Evolutionary conservation across 2,329 filamentous ascomycete genomes (phyloP), one percentile per base, ranked within the genome.

Genomic region (Stachybotrys chartarum): DNA sequence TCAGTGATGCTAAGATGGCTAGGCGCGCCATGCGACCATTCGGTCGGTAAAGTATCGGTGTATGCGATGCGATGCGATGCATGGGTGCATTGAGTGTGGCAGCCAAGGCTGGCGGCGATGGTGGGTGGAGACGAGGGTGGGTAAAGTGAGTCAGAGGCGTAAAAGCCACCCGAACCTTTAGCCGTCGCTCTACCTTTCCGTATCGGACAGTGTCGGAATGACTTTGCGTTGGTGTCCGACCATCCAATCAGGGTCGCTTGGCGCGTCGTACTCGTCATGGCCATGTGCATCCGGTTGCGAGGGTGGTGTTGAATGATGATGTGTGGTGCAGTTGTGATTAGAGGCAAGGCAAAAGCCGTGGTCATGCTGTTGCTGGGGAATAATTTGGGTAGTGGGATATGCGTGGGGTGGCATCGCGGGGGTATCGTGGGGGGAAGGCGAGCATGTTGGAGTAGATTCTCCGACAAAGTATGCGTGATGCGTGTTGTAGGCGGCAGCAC

Each of bases 331-430:
- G 35, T 42, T 42, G 35, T 42, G 8, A 14, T 10, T 42, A 14
- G 14, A n/a, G 35, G 10, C 30, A 30, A 50, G 30, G 39, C 31
- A 56, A 54, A 11, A 62, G 61, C 55, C 35, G 14, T 42, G 35
- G 14, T 42, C 35, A 42, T 42, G 35, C 8, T 42, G 35, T 42
- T 42, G 35, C 24, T 24, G 24, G 24, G 24, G 4, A 24, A 24
- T 24, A 24, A 24, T 4, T 24, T 4, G 24, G 5, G 14, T 42
- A 2, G 35, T 14, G 10, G 35, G 10, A 42, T 42, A 42, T 57
- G 65, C 62, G 63, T 50, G 47, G 11, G 18, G 47, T 50, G 47
- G 18, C 18, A 7, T 30, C 18, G 16, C 47, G 17, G 47, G 18
- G 18, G 47, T 17, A 18, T 50, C 18, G 24, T 17, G 14, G 47